Conservation (phyloP, 106 monocot species). For the Acorus calamus region DNA sequence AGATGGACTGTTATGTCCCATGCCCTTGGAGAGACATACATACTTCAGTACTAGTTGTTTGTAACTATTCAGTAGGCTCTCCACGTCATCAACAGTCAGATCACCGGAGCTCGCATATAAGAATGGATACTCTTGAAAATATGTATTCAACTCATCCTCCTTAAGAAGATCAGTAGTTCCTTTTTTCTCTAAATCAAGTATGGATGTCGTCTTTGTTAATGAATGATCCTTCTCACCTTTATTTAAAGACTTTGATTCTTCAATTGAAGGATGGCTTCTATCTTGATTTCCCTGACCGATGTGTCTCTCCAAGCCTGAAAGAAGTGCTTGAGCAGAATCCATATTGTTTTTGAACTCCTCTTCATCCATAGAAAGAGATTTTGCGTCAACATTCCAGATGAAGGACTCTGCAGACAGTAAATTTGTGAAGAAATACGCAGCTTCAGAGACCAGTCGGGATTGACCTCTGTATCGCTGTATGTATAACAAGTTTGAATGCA, state of each 20-base stretch:
- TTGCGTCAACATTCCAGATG: constrained; percentile 69
- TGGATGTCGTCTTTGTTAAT: constrained; percentile 13
- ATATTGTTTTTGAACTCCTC: constrained; percentile 70
- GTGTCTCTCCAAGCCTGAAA: constrained; percentile 36
- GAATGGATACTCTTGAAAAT: constrained; percentile 68
- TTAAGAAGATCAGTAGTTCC: constrained; percentile 67
- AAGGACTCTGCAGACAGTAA: constrained; percentile 90
- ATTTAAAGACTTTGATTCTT: too few species aligned
- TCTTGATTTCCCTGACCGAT: constrained; percentile 16
- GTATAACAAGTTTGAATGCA: constrained; percentile 86
- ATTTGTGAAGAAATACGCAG: constrained; percentile 93
- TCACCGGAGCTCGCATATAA: constrained; percentile 60
- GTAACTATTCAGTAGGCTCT: constrained; percentile 55
- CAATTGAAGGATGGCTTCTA: not conserved
- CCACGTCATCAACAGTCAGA: constrained; percentile 69
- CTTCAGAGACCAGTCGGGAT: constrained; percentile 75
- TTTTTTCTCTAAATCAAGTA: constrained; percentile 50
- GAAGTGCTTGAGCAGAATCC: constrained; percentile 55
- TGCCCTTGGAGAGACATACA: constrained; percentile 61
- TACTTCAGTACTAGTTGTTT: constrained; percentile 76
- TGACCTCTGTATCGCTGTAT: constrained; percentile 80
- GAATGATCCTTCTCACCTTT: constrained; percentile 4
- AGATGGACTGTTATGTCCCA: constrained; percentile 23
- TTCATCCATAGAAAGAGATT: constrained; percentile 83
- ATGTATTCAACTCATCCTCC: constrained; percentile 37